Evolutionary conservation across 2,329 filamentous ascomycete species (phyloP).

Genomic region (Hypomyces rosellus): DNA sequence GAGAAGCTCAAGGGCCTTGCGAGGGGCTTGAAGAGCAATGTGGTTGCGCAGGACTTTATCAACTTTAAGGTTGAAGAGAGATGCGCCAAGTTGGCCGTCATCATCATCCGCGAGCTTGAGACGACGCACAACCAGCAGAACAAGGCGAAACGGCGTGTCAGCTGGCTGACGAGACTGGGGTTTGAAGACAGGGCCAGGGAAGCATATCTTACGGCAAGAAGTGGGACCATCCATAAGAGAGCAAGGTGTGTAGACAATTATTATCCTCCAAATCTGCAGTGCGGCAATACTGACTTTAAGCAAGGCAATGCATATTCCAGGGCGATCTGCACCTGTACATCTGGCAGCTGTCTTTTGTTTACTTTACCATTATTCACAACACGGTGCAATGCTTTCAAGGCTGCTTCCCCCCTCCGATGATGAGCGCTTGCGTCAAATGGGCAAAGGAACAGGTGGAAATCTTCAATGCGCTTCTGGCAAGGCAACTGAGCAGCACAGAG

Average conservation of each 20-base stretch:
- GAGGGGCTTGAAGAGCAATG: conserved; percentile 75
- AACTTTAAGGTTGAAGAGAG: conserved; percentile 85
- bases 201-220: conserved; percentile 75
- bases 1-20: conserved; percentile 79
- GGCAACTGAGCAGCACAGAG: conserved; percentile 84
- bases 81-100: conserved; percentile 66
- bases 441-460: conserved; percentile 91
- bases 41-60: conserved; percentile 85
- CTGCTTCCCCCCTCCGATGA: conserved; percentile 80
- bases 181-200: conserved; percentile 87
- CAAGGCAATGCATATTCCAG: conserved; percentile 88
- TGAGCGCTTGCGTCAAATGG: conserved; percentile 96
- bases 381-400: conserved; percentile 83
- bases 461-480: conserved; percentile 75
- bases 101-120: conserved; percentile 71
- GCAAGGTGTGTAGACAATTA: conserved; percentile 53
- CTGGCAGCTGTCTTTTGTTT: conserved; percentile 90
- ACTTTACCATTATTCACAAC: conserved; percentile 90
- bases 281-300: background rate
- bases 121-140: conserved; percentile 70
- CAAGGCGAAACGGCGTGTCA: conserved; percentile 74
- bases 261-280: background rate
- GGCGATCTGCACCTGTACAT: conserved; percentile 90
- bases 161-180: conserved; percentile 78
- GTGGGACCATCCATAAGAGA: conserved; percentile 70